These are phyloP conservation scores for Dothiorella sarmentorum DNA, from an alignment of 2,329 filamentous ascomycete genomes.

Conservation along the genomic window DNA sequence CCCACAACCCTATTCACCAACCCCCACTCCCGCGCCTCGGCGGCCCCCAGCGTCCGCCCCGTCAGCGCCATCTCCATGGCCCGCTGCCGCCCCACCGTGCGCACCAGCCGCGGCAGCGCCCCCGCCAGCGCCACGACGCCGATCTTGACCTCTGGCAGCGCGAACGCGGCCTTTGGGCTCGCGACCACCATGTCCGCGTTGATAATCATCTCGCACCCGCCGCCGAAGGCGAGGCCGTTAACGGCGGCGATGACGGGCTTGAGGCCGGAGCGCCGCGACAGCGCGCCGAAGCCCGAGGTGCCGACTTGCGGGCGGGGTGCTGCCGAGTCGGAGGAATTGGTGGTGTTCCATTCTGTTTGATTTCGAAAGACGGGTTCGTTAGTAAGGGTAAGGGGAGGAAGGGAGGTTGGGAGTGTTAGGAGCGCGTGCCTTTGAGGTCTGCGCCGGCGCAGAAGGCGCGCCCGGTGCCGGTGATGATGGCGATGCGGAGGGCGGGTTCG, in stretches of 20 bases:
- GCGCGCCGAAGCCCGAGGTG: conserved; percentile 50
- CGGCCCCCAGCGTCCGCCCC: conserved; percentile 24
- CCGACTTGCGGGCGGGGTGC: not conserved
- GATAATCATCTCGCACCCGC: conserved; percentile 27
- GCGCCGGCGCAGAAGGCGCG: conserved; percentile 24
- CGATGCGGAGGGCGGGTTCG: conserved; percentile 21
- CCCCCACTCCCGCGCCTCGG: conserved; percentile 26
- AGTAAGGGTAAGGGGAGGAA: not conserved
- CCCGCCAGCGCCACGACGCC: conserved; percentile 28
- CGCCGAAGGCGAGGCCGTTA: conserved; percentile 47
- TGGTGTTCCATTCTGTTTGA: conserved; percentile 10
- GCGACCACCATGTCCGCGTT: conserved; percentile 31
- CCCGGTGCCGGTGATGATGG: conserved; percentile 22
- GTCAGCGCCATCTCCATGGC: conserved; percentile 29
- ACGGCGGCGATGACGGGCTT: conserved; percentile 60
- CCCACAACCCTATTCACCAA: conserved; percentile 27
- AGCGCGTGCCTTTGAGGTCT: conserved; percentile 20
- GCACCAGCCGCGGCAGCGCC: conserved; percentile 27
- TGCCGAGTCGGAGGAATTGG: not conserved
- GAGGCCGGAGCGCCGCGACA: conserved; percentile 56
- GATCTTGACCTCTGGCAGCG: conserved; percentile 29
- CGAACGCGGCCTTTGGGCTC: conserved; percentile 25
- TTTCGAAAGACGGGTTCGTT: not conserved
- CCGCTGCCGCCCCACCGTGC: conserved; percentile 28
- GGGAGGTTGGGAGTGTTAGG: not conserved